These are phyloP conservation scores for Fusarium ambrosium DNA, from an alignment of 2,329 filamentous ascomycete species.

Conservation along the genomic window DNA sequence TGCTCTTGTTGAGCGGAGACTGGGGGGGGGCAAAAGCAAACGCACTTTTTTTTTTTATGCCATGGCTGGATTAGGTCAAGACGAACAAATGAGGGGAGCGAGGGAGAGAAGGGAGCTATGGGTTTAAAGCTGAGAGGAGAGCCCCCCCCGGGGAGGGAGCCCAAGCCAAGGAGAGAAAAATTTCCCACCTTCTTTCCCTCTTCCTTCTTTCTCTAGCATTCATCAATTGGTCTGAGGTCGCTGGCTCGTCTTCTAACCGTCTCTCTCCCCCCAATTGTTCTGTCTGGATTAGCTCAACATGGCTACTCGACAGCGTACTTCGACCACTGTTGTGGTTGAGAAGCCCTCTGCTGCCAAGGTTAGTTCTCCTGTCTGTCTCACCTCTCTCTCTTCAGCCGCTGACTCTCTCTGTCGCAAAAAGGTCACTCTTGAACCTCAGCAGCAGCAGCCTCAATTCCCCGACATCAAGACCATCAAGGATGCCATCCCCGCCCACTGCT, in stretches of 20 bases:
- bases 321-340: slow-evolving; percentile 42
- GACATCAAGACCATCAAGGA: slow-evolving; percentile 51
- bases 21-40: background rate
- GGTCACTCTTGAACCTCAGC: slow-evolving; percentile 38
- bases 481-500: slow-evolving; percentile 73
- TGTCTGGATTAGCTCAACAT: slow-evolving; percentile 26
- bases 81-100: background rate
- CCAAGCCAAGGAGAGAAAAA: background rate
- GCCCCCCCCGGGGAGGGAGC: background rate
- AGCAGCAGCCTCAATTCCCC: slow-evolving; percentile 37
- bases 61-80: slow-evolving; percentile 44
- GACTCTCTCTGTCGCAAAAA: background rate
- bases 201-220: background rate
- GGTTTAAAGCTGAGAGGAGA: background rate
- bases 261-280: background rate
- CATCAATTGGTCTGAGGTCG: background rate
- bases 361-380: background rate
- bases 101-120: background rate
- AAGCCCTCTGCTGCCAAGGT: slow-evolving; percentile 27
- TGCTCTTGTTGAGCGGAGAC: slow-evolving; percentile 20
- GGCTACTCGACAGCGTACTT: slow-evolving; percentile 45
- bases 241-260: slow-evolving; percentile 1
- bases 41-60: slow-evolving; percentile 28
- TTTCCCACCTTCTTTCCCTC: slow-evolving; percentile 3
- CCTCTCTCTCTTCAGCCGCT: background rate